phyloP scores from a whole-genome alignment of 257 asterid species.

The Scutellaria minor region DNA sequence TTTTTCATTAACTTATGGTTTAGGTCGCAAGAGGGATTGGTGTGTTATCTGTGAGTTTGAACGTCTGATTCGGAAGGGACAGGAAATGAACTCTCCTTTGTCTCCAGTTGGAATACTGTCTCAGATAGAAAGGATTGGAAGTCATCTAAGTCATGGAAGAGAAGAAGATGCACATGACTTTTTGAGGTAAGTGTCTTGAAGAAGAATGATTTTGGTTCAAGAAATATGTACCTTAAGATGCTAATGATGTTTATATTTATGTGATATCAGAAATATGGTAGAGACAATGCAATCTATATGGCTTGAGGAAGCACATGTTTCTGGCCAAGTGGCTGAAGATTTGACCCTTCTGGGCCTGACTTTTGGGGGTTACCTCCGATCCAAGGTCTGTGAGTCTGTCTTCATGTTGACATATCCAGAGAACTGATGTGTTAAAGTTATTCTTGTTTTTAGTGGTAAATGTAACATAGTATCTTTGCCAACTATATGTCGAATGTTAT shows the following conservation, averaged over 20 bases:
- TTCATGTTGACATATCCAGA: not conserved
- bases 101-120: conserved; percentile 56
- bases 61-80: conserved; percentile 45
- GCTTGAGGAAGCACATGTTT: conserved; percentile 51
- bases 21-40: conserved; percentile 54
- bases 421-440: conserved; percentile 14
- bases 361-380: conserved; percentile 65
- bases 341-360: conserved; percentile 55
- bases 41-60: conserved; percentile 57
- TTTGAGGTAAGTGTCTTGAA: conserved; percentile 41
- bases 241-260: conserved; percentile 16
- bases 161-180: conserved; percentile 70
- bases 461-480: conserved; percentile 14
- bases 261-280: conserved; percentile 42
- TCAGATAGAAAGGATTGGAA: conserved; percentile 50
- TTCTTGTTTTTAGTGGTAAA: not conserved
- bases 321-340: conserved; percentile 49
- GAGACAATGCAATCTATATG: conserved; percentile 55
- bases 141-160: conserved; percentile 45
- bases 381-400: conserved; percentile 57
- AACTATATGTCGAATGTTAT: conserved; percentile 8
- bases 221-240: not conserved
- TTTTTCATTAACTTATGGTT: not conserved
- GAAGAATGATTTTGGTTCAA: conserved; percentile 9
- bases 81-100: conserved; percentile 42